Base-by-base conservation (phyloP, 495 filamentous ascomycete species). In the Aspergillus diversus region DNA sequence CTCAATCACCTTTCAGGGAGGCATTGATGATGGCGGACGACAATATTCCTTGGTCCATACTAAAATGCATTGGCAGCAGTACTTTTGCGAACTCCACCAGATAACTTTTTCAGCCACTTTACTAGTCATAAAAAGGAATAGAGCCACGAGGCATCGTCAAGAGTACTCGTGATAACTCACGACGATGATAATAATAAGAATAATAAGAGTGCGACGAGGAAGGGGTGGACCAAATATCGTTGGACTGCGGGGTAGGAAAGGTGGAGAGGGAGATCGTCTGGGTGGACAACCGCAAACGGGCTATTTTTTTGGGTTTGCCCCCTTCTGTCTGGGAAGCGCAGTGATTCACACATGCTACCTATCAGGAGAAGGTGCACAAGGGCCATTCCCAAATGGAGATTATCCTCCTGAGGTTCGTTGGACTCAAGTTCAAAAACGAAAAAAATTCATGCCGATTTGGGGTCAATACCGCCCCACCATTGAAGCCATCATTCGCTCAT, bases 181-280 rank as follows among this genome's bases (percentile, higher is more conserved):
- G 7, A 11, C 47, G 27, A 50, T 43, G 11, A 43, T 43, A 43
- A 43, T 43, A 43, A 4, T 50, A 4, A 50, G n/a, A 7, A 21
- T 17, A 50, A 50, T 27, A 50, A 7, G 47, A 50, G 47, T 27
- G 47, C 47, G 16, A 50, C 47, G 1, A 50, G 27, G 47, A 17
- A 39, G 53, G 53, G 31, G 27, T 50, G 46, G 49, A 51, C 57
- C 5, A 49, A 42, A 34, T 37, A 42, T 56, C 37, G 52, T 42
- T 46, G 53, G 53, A 50, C 60, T 63, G 60, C 60, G 60, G 60
- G 60, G 60, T 62, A 62, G 53, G 49, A 51, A 54, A 52, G 27
- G 54, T 37, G 46, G 60, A 53, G 54, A 39, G 42, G 43, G 33
- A 54, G 51, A 57, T 57, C 43, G 43, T 43, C 50, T 32, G 27